Conservation (phyloP, 2,329 filamentous ascomycete species). For the Orbilia javanica region DNA sequence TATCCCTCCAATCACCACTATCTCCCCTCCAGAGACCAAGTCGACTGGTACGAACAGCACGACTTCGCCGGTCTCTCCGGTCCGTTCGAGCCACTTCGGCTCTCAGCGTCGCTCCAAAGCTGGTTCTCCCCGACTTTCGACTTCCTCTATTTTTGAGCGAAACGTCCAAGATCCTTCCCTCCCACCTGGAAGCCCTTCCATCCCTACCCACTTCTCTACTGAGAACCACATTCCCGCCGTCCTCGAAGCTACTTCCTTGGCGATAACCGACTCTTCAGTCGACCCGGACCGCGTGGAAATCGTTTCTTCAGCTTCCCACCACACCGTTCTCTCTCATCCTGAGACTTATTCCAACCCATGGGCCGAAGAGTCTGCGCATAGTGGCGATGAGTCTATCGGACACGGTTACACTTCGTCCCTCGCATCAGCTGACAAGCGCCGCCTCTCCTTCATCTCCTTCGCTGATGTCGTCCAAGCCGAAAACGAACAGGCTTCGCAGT, state of each 20-base stretch:
- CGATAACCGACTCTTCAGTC: conserved; percentile 87
- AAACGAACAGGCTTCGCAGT: conserved; percentile 75
- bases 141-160: conserved; percentile 82
- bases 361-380: conserved; percentile 53
- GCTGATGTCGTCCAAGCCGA: conserved; percentile 87
- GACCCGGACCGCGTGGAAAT: conserved; percentile 94
- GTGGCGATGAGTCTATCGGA: conserved; percentile 59
- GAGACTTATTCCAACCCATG: conserved; percentile 48
- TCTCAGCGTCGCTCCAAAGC: conserved; percentile 56
- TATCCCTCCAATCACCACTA: conserved; percentile 65
- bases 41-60: conserved; percentile 46
- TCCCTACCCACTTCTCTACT: conserved; percentile 91
- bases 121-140: conserved; percentile 67
- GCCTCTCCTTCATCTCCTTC: conserved; percentile 95
- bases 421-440: conserved; percentile 67
- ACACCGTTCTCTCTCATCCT: conserved; percentile 48
- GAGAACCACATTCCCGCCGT: conserved; percentile 95
- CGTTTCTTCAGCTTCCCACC: conserved; percentile 74
- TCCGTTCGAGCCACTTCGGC: conserved; percentile 71
- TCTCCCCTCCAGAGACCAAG: conserved; percentile 60
- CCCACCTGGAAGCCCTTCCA: conserved; percentile 78
- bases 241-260: conserved; percentile 88
- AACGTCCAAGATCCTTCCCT: conserved; percentile 75
- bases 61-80: conserved; percentile 72
- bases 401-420: conserved; percentile 40